Conservation (phyloP, 164 flowering plant genomes). For the Cinnamomum chago region DNA sequence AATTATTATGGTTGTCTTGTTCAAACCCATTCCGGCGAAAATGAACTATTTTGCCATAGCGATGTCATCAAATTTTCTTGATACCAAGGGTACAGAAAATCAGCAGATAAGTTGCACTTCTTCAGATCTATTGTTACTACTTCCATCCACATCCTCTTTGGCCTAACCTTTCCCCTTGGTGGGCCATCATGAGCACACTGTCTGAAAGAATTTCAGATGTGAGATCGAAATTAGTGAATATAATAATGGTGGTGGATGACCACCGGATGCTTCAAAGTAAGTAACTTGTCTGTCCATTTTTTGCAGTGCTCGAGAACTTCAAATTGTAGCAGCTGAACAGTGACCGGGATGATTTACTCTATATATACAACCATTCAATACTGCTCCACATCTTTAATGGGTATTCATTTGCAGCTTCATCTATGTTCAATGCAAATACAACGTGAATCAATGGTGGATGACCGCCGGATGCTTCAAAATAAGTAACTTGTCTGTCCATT, state of each 20-base stretch:
- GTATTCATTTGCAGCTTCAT: background rate
- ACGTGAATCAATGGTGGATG: background rate
- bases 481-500: background rate
- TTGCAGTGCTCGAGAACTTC: background rate
- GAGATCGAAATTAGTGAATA: conserved; percentile 13
- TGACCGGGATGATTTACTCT: background rate
- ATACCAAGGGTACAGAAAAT: conserved; percentile 15
- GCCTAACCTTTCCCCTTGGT: too few relatives aligned
- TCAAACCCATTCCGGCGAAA: conserved; percentile 6
- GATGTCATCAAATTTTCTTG: conserved; percentile 31
- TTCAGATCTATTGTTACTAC: too few relatives aligned
- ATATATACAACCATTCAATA: background rate
- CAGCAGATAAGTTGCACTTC: background rate
- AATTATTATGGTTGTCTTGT: conserved; percentile 2
- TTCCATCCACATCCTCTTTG: too few relatives aligned
- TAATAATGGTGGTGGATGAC: conserved; percentile 5
- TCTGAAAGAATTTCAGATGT: conserved; percentile 15
- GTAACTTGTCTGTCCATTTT: background rate
- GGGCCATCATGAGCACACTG: conserved; percentile 6
- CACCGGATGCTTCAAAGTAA: background rate
- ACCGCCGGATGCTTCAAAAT: background rate
- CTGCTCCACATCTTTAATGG: background rate
- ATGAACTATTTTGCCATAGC: conserved; percentile 26
- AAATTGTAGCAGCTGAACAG: conserved; percentile 7
- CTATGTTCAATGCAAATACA: background rate